phyloP scores from a whole-genome alignment of 108 stramenopile genomes.

The Conticribra guillardii region DNA sequence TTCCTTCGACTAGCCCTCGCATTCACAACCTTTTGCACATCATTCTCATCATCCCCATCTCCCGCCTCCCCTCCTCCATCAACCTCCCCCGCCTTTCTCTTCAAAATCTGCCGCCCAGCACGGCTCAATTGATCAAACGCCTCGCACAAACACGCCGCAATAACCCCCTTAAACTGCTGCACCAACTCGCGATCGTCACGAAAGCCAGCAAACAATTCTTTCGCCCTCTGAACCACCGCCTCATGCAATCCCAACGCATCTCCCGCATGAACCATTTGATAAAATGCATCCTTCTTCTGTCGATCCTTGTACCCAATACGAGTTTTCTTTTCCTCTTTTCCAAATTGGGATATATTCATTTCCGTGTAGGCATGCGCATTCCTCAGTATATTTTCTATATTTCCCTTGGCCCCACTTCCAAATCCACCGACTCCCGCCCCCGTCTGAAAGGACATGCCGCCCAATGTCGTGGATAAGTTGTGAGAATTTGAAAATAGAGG shows the following conservation, averaged over 20 bases:
- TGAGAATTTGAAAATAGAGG: slow-evolving; percentile 76
- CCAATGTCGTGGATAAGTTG: slow-evolving; percentile 82
- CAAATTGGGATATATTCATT: slow-evolving; percentile 86
- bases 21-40: slow-evolving; percentile 26
- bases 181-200: slow-evolving; percentile 92
- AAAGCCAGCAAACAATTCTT: slow-evolving; percentile 90
- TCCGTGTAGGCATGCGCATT: slow-evolving; percentile 87
- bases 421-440: slow-evolving; percentile 79
- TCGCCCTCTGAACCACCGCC: slow-evolving; percentile 82
- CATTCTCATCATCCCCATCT: slow-evolving; percentile 23
- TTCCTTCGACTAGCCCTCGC: slow-evolving; percentile 71
- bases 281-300: slow-evolving; percentile 75
- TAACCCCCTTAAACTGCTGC: slow-evolving; percentile 77
- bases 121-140: slow-evolving; percentile 82
- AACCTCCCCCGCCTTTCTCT: slow-evolving; percentile 59
- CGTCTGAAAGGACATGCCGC: slow-evolving; percentile 61
- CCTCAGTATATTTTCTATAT: slow-evolving; percentile 72
- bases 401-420: slow-evolving; percentile 53
- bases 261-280: slow-evolving; percentile 80
- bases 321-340: slow-evolving; percentile 86
- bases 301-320: slow-evolving; percentile 90
- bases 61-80: slow-evolving; percentile 20
- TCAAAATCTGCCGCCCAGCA: slow-evolving; percentile 69
- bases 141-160: slow-evolving; percentile 84
- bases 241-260: slow-evolving; percentile 87